A percentile compares a stretch with the other conserved stretches of the same genome.
Evolutionary conservation across 495 filamentous ascomycete genomes (phyloP).

Genomic region (Cercophora samala): DNA sequence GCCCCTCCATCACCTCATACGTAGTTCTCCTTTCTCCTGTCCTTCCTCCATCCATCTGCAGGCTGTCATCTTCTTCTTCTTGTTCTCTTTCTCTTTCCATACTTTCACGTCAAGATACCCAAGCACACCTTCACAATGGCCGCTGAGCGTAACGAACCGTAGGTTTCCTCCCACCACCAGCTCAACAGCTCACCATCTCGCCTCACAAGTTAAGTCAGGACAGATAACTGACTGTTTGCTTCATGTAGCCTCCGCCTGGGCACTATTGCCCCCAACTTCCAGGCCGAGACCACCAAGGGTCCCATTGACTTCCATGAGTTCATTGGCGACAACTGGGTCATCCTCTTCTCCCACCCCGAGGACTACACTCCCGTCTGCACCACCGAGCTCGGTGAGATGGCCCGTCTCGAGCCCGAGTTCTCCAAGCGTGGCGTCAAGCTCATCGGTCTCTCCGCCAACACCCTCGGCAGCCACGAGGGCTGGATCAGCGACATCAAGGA

Average conservation of each 20-base stretch:
- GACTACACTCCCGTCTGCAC: slow-evolving; percentile 95
- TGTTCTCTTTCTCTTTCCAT: background rate
- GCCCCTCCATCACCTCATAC: slow-evolving; percentile 12
- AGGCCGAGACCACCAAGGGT: slow-evolving; percentile 86
- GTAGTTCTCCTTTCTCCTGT: slow-evolving; percentile 8
- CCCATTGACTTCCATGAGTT: slow-evolving; percentile 96
- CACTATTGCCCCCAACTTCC: slow-evolving; percentile 85
- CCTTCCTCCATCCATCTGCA: slow-evolving; percentile 8
- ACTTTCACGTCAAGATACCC: slow-evolving; percentile 14
- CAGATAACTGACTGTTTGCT: slow-evolving; percentile 9
- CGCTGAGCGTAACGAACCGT: slow-evolving; percentile 49
- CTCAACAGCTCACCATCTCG: background rate
- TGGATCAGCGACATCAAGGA: slow-evolving; percentile 99
- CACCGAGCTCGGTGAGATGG: slow-evolving; percentile 94
- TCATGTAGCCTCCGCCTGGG: slow-evolving; percentile 74
- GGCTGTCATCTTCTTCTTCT: slow-evolving; percentile 8
- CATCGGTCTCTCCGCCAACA: slow-evolving; percentile 90
- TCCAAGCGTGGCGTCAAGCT: slow-evolving; percentile 88
- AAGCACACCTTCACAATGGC: slow-evolving; percentile 48
- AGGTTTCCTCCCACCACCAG: slow-evolving; percentile 32
- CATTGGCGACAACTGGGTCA: slow-evolving; percentile 89
- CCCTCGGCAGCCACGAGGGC: slow-evolving; percentile 57
- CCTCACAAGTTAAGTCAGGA: too few relatives aligned
- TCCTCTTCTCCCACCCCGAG: slow-evolving; percentile 97
- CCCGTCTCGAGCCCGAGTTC: slow-evolving; percentile 97